Percentiles rank a stretch among this genome's conserved stretches.
Conservation (phyloP, 176 grass and related monocot genomes). For the Oryza officinalis region DNA sequence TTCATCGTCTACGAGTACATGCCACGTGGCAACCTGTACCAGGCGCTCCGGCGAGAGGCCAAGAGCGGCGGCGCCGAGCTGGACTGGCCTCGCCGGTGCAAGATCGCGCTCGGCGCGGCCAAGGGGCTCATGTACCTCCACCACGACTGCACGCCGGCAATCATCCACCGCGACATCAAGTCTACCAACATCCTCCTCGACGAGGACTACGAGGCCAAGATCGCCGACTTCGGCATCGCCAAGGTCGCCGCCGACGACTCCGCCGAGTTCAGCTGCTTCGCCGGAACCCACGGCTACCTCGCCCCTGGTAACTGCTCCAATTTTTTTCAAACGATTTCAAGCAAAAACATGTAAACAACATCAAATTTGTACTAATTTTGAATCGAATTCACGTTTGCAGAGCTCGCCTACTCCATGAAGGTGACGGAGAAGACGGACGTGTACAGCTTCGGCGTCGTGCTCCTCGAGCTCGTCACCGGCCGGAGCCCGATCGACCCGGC, state of each 20-base stretch:
- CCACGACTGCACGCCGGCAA: constrained; percentile 75
- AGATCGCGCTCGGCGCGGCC: constrained; percentile 61
- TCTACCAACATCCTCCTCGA: constrained; percentile 86
- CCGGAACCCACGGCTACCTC: constrained; percentile 91
- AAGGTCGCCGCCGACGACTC: constrained; percentile 47
- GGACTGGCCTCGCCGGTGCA: constrained; percentile 62
- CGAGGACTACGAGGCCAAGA: constrained; percentile 68
- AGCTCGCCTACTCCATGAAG: constrained; percentile 72
- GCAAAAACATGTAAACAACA: neutral
- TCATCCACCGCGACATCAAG: constrained; percentile 94
- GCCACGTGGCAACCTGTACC: constrained; percentile 76
- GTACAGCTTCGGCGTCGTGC: constrained; percentile 87
- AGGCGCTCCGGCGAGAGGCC: constrained; percentile 56
- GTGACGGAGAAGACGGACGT: constrained; percentile 90
- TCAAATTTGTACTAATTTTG: neutral
- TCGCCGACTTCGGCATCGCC: constrained; percentile 91
- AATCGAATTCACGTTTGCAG: constrained; percentile 35
- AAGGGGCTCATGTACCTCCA: constrained; percentile 95
- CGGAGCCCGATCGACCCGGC: constrained; percentile 63
- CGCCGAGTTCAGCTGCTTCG: constrained; percentile 61
- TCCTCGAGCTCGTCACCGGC: constrained; percentile 79
- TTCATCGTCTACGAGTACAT: constrained; percentile 95
- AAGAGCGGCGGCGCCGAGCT: constrained; percentile 44
- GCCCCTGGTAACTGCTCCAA: constrained; percentile 56
- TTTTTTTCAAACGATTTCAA: neutral